Evolutionary conservation across 768 basidiomycete genomes (phyloP).

Genomic region (Kwoniella shandongensis): DNA sequence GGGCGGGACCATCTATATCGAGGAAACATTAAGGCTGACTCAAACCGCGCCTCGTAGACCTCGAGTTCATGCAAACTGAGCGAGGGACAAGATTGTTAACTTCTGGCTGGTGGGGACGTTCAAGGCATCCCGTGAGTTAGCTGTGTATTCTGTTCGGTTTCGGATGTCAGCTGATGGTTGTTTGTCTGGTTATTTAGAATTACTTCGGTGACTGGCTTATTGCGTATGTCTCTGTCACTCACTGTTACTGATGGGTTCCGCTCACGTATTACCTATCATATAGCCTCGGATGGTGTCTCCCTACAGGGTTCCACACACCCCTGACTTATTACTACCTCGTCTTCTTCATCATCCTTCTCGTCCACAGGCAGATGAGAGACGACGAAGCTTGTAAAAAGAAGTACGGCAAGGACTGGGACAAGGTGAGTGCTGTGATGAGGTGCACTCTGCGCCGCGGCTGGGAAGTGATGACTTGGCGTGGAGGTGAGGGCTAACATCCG

Average conservation of each 20-base stretch:
- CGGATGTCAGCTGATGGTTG: not conserved
- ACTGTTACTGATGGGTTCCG: not conserved
- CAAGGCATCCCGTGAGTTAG: constrained; percentile 68
- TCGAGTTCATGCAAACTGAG: constrained; percentile 74
- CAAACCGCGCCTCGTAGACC: constrained; percentile 58
- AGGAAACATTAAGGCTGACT: no score
- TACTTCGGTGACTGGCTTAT: constrained; percentile 55
- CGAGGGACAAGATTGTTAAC: constrained; percentile 86
- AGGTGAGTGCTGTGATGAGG: constrained; percentile 40
- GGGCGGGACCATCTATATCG: no score
- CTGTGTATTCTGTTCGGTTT: not conserved
- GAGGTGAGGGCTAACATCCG: not conserved
- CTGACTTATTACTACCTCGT: constrained; percentile 92
- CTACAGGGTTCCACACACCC: constrained; percentile 86
- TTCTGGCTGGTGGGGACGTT: constrained; percentile 96
- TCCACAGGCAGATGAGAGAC: constrained; percentile 86
- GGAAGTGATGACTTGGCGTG: not conserved
- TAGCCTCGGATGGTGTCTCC: constrained; percentile 78
- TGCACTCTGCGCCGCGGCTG: not conserved
- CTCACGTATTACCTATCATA: not conserved
- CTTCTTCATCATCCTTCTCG: constrained; percentile 84
- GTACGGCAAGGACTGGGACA: constrained; percentile 94
- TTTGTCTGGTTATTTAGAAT: constrained; percentile 36
- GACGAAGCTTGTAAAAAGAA: constrained; percentile 88
- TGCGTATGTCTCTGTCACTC: constrained; percentile 43